Base-by-base conservation (phyloP, 176 grass and related monocot species). In the Cocos nucifera region DNA sequence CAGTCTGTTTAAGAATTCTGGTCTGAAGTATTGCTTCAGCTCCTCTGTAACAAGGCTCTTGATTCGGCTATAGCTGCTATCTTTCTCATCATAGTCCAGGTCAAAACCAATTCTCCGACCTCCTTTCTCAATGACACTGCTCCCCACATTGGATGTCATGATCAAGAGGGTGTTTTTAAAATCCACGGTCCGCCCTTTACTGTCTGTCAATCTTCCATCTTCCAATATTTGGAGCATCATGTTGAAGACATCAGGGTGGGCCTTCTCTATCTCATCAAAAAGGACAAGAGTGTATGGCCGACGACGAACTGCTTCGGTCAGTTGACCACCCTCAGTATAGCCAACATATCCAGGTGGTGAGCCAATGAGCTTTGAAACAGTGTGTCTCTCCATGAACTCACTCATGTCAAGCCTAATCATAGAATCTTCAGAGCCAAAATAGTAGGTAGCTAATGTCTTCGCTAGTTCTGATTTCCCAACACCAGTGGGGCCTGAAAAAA, bases 211-310 rank as follows among this genome's bases (percentile, higher is more conserved):
- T 7, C 65, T 68, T 9, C 52, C 65, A 68, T 68, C 65, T 53
- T 68, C 52, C 65, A 56, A 21, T 30, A 68, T 68, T 52, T 68
- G 65, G 17, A 68, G 65, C 65, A 68, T 68, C 65, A 68, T 68
- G 24, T 56, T 68, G 52, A 68, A 68, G 15, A 68, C 65, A 35
- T 68, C 52, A 56, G 65, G 51, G 65, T 56, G 65, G 18, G 65
- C 65, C 55, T 68, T 68, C 26, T 68, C 65, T 35, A 68, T 68
- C 65, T 68, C 65, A 55, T 68, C 65, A 21, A 68, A 68, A 9
- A 44, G 26, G 27, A 68, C 52, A n/a, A n/a, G 22, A 68, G 65
- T 56, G 26, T 44, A 56, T 21, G 65, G 51, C 15, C 52, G 51
- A 55, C 51, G 52, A 10, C 52, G n/a, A 55, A 68, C 52, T 54